Evolutionary conservation across 257 asterid species (phyloP).

Genomic region (Solanum neorickii): DNA sequence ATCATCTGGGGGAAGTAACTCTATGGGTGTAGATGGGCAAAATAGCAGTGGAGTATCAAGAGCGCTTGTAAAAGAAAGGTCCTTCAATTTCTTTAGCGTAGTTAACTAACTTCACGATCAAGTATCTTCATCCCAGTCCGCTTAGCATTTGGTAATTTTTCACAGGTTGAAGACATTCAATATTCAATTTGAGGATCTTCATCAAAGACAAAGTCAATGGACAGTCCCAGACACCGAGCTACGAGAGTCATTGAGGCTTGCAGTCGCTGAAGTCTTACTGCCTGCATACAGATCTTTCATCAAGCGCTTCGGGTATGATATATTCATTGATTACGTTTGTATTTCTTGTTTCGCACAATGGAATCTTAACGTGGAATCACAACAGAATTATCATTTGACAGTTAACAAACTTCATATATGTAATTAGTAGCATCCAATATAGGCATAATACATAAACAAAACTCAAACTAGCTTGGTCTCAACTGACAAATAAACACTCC

Average conservation of each 20-base stretch:
- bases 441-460: background rate
- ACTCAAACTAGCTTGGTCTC: background rate
- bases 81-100: background rate
- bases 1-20: slow-evolving; percentile 86
- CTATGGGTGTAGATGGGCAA: slow-evolving; percentile 65
- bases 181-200: slow-evolving; percentile 92
- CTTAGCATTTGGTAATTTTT: background rate
- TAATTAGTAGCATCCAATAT: background rate
- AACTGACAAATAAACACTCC: background rate
- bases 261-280: slow-evolving; percentile 91
- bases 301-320: slow-evolving; percentile 75
- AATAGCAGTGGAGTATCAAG: slow-evolving; percentile 93
- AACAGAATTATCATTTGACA: background rate
- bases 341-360: background rate
- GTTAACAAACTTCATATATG: background rate
- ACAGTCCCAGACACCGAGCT: slow-evolving; percentile 96
- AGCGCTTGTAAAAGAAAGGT: slow-evolving; percentile 85
- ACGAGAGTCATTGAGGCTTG: slow-evolving; percentile 88
- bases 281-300: slow-evolving; percentile 97
- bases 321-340: background rate
- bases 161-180: slow-evolving; percentile 81
- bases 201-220: slow-evolving; percentile 98
- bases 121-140: background rate
- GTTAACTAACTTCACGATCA: background rate
- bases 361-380: background rate